Percentiles rank a stretch among this genome's conserved stretches.
Conservation (phyloP, 2,329 filamentous ascomycete genomes). For the Sclerotinia sclerotiorum region DNA sequence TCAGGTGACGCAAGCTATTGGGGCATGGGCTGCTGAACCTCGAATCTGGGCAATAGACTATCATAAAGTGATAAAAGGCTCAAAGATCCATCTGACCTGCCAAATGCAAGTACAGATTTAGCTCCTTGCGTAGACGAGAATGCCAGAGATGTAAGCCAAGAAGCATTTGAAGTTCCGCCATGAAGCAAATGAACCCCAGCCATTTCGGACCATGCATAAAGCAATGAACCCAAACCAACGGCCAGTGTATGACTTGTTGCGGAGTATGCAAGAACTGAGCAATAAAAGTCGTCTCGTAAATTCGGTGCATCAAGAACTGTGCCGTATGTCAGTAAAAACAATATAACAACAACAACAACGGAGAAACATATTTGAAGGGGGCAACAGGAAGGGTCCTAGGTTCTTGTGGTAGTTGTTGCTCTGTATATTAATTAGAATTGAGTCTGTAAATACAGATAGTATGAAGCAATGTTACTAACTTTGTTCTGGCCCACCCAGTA, state of each 20-base stretch:
- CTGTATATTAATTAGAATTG: constrained; percentile 29
- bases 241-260: constrained; percentile 72
- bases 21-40: constrained; percentile 69
- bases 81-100: constrained; percentile 73
- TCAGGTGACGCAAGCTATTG: constrained; percentile 79
- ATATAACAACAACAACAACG: neutral
- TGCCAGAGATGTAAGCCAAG: constrained; percentile 77
- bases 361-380: constrained; percentile 68
- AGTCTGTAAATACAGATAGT: neutral
- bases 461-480: constrained; percentile 27
- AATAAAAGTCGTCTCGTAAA: constrained; percentile 95
- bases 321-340: constrained; percentile 39
- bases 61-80: constrained; percentile 77
- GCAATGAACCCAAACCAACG: constrained; percentile 73
- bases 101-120: constrained; percentile 80
- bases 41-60: constrained; percentile 65
- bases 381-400: constrained; percentile 60
- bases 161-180: constrained; percentile 48
- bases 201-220: constrained; percentile 88
- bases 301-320: constrained; percentile 85
- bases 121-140: constrained; percentile 80
- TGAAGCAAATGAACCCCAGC: constrained; percentile 62
- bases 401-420: constrained; percentile 36
- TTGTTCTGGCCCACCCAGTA: constrained; percentile 30
- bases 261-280: constrained; percentile 85